Percentiles rank a stretch among this genome's conserved stretches.
phyloP scores from a whole-genome alignment of 164 flowering plant genomes.

The Kingdonia uniflora region DNA sequence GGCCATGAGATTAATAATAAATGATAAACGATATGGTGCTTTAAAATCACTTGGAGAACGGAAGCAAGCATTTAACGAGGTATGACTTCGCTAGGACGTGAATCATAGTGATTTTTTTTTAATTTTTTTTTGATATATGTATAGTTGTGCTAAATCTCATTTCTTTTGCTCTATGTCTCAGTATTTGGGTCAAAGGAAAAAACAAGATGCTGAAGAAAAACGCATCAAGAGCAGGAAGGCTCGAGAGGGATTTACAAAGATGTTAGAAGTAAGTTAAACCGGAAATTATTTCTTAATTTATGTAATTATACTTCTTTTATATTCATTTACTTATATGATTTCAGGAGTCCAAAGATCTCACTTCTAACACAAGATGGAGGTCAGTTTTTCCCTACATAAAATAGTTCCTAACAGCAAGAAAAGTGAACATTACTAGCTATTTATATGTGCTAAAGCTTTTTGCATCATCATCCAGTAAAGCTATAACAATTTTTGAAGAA shows the following conservation, averaged over 20 bases:
- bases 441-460: background rate
- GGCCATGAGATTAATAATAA: slow-evolving; percentile 85
- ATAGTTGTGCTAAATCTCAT: background rate
- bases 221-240: slow-evolving; percentile 76
- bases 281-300: background rate
- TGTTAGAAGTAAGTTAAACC: slow-evolving; percentile 59
- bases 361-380: slow-evolving; percentile 89
- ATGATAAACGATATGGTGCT: slow-evolving; percentile 95
- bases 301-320: slow-evolving; percentile 1
- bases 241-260: slow-evolving; percentile 75
- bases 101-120: background rate
- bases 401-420: background rate
- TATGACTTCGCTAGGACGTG: slow-evolving; percentile 11
- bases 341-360: slow-evolving; percentile 85
- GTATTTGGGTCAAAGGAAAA: slow-evolving; percentile 84
- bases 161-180: slow-evolving; percentile 16
- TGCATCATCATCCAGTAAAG: slow-evolving; percentile 48
- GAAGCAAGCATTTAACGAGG: slow-evolving; percentile 99
- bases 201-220: slow-evolving; percentile 85
- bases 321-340: slow-evolving; percentile 7
- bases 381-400: slow-evolving; percentile 12
- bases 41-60: slow-evolving; percentile 90
- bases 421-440: background rate
- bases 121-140: no score
- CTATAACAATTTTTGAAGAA: slow-evolving; percentile 66